Evolutionary conservation across 2,329 filamentous ascomycete species (phyloP), one percentile per base, ranked within the genome.

Genomic region (Sclerotinia nivalis): DNA sequence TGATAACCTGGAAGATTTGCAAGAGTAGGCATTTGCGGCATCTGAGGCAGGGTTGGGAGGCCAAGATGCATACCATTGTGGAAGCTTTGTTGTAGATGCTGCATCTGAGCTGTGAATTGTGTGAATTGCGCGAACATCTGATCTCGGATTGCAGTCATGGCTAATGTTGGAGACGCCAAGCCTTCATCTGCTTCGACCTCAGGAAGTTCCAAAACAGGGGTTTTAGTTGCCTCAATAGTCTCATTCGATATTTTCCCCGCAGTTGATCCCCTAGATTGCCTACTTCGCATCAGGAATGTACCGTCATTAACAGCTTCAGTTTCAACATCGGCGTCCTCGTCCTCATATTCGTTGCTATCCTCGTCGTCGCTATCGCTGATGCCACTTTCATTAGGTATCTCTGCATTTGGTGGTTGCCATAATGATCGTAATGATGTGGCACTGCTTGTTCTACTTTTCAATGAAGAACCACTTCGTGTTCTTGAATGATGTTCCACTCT

Each of bases 1-100:
- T 94, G 91, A 77, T 94, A 94, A 74, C 90, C 89, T 15, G 90
- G 88, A 69, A 92, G 81, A 72, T 86, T 82, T 1, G 88, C 86
- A 81, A 91, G 88, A 50, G 85, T 84, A n/a, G 74, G 73, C 49
- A 76, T 72, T 69, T 71, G 71, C 56, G 88, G 85, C 50, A 90
- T 88, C 28, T 69, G 69, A 0, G 81, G 84, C 45, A 90, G 80
- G 70, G 90, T 90, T 64, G 90, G 89, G 75, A 92, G 83, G 59
- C 77, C 79, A 28, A 76, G 89, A 86, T 78, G 89, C 84, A 82
- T 93, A 55, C 37, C 34, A 47, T 69, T 65, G 20, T 65, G 85
- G 85, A 65, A 65, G 47, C 47, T 88, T 77, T 93, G 89, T 77
- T 93, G 92, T 75, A 94, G 85, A 70, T 93, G 89, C 69, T 94